Percentiles rank a stretch among this genome's conserved stretches.
These are phyloP conservation scores for Metschnikowia lochheadii DNA, from an alignment of 805 yeast species.

Conservation along the genomic window DNA sequence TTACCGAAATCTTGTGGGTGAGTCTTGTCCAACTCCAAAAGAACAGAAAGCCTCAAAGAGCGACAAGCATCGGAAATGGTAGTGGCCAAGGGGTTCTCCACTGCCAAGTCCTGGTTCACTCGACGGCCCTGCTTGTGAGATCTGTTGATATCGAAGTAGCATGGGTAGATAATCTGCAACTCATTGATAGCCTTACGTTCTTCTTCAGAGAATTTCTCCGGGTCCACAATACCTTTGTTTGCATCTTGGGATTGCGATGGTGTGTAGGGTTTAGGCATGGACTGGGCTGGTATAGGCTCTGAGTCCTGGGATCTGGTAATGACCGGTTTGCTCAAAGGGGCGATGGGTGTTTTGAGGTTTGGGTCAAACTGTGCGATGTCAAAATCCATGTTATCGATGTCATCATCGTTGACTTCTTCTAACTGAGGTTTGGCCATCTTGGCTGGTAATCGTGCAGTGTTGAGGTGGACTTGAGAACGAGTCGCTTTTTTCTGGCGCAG, in stretches of 20 bases:
- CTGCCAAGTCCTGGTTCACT: conserved; percentile 63
- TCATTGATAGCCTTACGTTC: conserved; percentile 60
- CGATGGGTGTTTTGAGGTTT: conserved; percentile 58
- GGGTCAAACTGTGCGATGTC: conserved; percentile 89
- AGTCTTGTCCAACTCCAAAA: conserved; percentile 74
- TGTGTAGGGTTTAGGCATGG: neutral
- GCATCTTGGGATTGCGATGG: neutral
- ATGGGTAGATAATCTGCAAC: conserved; percentile 81
- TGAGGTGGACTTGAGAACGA: neutral
- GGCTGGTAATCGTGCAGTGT: neutral
- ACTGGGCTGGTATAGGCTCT: conserved; percentile 15
- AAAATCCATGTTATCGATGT: conserved; percentile 88
- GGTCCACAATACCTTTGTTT: conserved; percentile 13
- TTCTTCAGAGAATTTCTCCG: conserved; percentile 14
- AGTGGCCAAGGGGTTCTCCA: conserved; percentile 83
- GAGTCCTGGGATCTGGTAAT: conserved; percentile 59
- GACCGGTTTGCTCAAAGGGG: conserved; percentile 57
- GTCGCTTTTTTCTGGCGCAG: conserved; percentile 2
- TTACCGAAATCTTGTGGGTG: conserved; percentile 98
- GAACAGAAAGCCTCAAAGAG: conserved; percentile 33
- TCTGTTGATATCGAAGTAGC: conserved; percentile 81
- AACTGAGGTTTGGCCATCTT: conserved; percentile 54
- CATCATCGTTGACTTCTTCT: conserved; percentile 79
- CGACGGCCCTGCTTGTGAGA: conserved; percentile 81
- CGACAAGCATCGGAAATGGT: conserved; percentile 72